These are phyloP conservation scores for Arachnopeziza araneosa DNA, from an alignment of 2,329 filamentous ascomycete genomes.

Conservation along the genomic window DNA sequence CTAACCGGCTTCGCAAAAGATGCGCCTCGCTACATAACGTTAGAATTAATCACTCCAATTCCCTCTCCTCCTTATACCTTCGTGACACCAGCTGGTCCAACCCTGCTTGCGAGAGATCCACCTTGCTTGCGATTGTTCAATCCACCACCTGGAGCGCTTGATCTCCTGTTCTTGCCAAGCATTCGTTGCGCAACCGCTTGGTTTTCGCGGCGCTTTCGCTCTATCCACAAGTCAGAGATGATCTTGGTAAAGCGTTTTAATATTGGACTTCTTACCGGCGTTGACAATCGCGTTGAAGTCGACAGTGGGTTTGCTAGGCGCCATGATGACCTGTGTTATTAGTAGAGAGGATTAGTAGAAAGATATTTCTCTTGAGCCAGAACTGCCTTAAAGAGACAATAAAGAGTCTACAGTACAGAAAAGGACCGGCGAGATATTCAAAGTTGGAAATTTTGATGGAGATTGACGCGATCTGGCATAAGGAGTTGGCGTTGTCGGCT, in stretches of 20 bases:
- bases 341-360: background rate
- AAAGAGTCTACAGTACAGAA: background rate
- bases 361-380: background rate
- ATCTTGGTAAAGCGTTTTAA: background rate
- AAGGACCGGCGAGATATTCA: background rate
- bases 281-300: slow-evolving; percentile 31
- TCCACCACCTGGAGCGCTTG: slow-evolving; percentile 47
- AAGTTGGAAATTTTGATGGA: background rate
- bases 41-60: slow-evolving; percentile 6
- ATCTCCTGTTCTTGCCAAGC: slow-evolving; percentile 55
- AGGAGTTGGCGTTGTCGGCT: background rate
- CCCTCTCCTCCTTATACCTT: slow-evolving; percentile 47
- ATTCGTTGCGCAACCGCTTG: slow-evolving; percentile 67
- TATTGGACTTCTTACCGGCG: slow-evolving; percentile 19
- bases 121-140: slow-evolving; percentile 40
- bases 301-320: slow-evolving; percentile 25
- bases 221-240: slow-evolving; percentile 18
- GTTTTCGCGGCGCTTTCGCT: slow-evolving; percentile 64
- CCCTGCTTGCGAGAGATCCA: slow-evolving; percentile 60
- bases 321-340: slow-evolving; percentile 19
- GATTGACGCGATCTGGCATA: slow-evolving; percentile 5
- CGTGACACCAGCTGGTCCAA: slow-evolving; percentile 50
- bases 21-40: slow-evolving; percentile 16
- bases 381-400: background rate
- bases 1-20: slow-evolving; percentile 9